Conservation (phyloP, 495 filamentous ascomycete genomes). For the Podospora conica region DNA sequence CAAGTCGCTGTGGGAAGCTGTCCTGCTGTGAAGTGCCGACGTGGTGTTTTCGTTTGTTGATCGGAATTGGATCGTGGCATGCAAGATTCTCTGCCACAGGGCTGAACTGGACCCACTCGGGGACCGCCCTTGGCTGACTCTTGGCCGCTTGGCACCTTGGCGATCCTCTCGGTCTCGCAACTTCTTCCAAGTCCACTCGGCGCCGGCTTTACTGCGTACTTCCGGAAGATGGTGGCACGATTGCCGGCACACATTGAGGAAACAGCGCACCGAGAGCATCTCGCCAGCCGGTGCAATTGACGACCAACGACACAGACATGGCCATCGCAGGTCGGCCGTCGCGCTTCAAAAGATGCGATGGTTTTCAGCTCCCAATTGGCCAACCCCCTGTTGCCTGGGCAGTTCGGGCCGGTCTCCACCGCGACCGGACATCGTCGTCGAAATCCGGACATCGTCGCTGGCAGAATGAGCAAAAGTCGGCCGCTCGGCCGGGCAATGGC, state of each 20-base stretch:
- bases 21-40: background rate
- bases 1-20: background rate
- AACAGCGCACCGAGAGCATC: background rate
- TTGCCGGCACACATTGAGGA: background rate
- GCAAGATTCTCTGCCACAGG: background rate
- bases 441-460: background rate
- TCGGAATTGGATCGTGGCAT: background rate
- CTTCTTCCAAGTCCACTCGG: background rate
- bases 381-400: background rate
- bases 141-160: background rate
- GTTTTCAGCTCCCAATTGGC: background rate
- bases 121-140: background rate
- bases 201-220: background rate
- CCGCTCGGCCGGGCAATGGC: background rate
- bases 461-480: background rate
- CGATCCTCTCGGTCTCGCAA: background rate
- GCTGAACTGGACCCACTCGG: background rate
- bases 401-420: background rate
- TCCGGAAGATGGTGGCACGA: background rate
- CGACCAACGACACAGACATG: background rate
- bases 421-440: background rate
- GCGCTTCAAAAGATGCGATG: background rate
- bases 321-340: background rate
- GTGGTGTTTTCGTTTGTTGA: background rate
- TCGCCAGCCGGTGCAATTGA: background rate